Evolutionary conservation across 495 filamentous ascomycete species (phyloP), one percentile per base, ranked within the genome.

Genomic region (Neurospora cerealis): DNA sequence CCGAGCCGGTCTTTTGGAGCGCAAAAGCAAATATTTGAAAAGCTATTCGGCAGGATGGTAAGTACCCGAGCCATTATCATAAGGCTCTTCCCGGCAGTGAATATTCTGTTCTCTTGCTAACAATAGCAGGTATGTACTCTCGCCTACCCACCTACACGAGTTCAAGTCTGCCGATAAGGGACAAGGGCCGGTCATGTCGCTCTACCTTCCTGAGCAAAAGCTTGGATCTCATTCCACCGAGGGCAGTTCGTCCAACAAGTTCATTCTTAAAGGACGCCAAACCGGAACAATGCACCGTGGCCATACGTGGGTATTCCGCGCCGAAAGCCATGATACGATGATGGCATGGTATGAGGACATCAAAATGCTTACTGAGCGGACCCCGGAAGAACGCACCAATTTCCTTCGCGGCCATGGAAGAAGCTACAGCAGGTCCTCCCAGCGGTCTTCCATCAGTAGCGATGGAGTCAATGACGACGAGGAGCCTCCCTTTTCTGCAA

Each of bases 1-100:
- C 41, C 87, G 93, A 69, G 92, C 93, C 7, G 96, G 96, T 2
- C 91, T 97, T 84, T 85, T 99, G 71, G 96, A 99, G 85, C 91
- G 96, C 69, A 99, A 98, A 88, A 96, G 93, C 87, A 99, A 98
- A 80, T 99, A 98, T 81, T 85, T 99, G 54, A 99, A 98, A 87
- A 97, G 94, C 79, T 99, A 97, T 81, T 95, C 95, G 4, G 92
- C 95, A 34, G 96, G 96, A 82, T 99, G 96, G 96, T 96, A 86
- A 83, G 90, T 83, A 39, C 40, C 24, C 34, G 70, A 70, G 72
- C 71, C 72, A 72, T 69, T 2, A 60, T 15, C 2, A 28, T 13
- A 70, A 15, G 28, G 48, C 42, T 40, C 21, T 39, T 21, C 69
- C 69, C 70, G 37, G 46, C 34, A 19, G 34, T 17, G 6, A 37